Conservation (phyloP, 2,329 filamentous ascomycete species). For the Nemania serpens region DNA sequence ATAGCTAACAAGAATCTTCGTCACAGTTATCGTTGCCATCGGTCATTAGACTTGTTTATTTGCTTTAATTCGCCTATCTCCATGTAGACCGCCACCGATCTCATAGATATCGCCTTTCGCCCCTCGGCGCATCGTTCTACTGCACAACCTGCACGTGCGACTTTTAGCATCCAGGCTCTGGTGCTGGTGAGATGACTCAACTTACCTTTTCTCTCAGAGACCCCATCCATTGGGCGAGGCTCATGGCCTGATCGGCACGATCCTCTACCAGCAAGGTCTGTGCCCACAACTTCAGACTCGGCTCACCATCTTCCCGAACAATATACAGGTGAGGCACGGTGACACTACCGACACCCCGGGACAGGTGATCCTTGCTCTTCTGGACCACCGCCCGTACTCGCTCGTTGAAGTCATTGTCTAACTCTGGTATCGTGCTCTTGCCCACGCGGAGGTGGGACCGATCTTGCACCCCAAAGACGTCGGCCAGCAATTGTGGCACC, state of each 20-base stretch:
- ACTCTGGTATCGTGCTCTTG: slow-evolving; percentile 82
- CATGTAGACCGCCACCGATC: not conserved
- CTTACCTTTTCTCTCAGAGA: slow-evolving; percentile 89
- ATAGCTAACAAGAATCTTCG: slow-evolving; percentile 2
- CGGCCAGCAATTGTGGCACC: slow-evolving; percentile 82
- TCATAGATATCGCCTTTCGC: not conserved
- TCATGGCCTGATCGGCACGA: slow-evolving; percentile 89
- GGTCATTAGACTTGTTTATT: slow-evolving; percentile 21
- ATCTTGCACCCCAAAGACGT: slow-evolving; percentile 90
- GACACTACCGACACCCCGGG: slow-evolving; percentile 89
- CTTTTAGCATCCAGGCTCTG: slow-evolving; percentile 18
- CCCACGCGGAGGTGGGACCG: slow-evolving; percentile 85
- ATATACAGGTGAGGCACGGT: slow-evolving; percentile 91
- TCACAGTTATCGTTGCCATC: slow-evolving; percentile 15
- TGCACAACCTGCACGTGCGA: slow-evolving; percentile 28
- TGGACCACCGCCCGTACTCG: slow-evolving; percentile 85
- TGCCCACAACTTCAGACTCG: slow-evolving; percentile 92
- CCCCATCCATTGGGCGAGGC: slow-evolving; percentile 91
- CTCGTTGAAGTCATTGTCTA: slow-evolving; percentile 97
- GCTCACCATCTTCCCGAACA: slow-evolving; percentile 93
- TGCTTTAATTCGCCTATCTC: slow-evolving; percentile 14
- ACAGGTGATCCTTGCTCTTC: slow-evolving; percentile 87
- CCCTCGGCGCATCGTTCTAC: slow-evolving; percentile 16
- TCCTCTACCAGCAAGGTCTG: slow-evolving; percentile 96
- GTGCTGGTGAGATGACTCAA: slow-evolving; percentile 27